Evolutionary conservation across 2,329 filamentous ascomycete species (phyloP).

Genomic region (Clonostachys rosea): DNA sequence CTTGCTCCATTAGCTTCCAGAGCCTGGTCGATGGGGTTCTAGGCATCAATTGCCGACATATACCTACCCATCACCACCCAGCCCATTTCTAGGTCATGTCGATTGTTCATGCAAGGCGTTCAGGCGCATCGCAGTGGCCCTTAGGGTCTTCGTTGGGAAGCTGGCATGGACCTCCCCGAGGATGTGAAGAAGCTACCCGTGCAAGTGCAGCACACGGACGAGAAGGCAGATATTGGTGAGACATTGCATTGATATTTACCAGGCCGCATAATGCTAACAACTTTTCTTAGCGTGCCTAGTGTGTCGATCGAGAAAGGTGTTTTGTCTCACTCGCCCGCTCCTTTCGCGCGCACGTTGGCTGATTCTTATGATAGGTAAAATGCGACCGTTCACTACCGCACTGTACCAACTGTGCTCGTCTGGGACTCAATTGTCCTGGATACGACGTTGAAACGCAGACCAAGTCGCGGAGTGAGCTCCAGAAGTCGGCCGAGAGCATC

Average conservation of each 20-base stretch:
- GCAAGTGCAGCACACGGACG: too few species aligned
- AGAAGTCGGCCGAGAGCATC: conserved; percentile 15
- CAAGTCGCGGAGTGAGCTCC: conserved; percentile 12
- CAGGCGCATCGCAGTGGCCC: too few species aligned
- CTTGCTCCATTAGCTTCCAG: too few species aligned
- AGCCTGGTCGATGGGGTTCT: too few species aligned
- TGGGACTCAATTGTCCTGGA: conserved; percentile 15
- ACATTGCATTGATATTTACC: not conserved
- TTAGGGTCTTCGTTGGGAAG: too few species aligned
- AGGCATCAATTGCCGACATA: too few species aligned
- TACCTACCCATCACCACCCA: too few species aligned
- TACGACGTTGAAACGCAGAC: conserved; percentile 10
- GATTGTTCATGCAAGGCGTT: too few species aligned
- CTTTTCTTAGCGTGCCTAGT: conserved; percentile 5
- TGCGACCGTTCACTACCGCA: conserved; percentile 12
- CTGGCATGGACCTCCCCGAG: too few species aligned
- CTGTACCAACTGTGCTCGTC: conserved; percentile 10
- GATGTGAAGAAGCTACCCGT: too few species aligned
- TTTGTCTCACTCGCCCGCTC: not conserved
- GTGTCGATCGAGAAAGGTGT: conserved; percentile 8
- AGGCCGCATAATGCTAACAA: not conserved
- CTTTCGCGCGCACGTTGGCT: not conserved
- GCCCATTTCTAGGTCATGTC: too few species aligned
- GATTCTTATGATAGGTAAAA: conserved; percentile 9
- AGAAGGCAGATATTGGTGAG: not conserved